Evolutionary conservation across 2,329 filamentous ascomycete genomes (phyloP), one percentile per base, ranked within the genome.

Genomic region (Talaromyces funiculosus): DNA sequence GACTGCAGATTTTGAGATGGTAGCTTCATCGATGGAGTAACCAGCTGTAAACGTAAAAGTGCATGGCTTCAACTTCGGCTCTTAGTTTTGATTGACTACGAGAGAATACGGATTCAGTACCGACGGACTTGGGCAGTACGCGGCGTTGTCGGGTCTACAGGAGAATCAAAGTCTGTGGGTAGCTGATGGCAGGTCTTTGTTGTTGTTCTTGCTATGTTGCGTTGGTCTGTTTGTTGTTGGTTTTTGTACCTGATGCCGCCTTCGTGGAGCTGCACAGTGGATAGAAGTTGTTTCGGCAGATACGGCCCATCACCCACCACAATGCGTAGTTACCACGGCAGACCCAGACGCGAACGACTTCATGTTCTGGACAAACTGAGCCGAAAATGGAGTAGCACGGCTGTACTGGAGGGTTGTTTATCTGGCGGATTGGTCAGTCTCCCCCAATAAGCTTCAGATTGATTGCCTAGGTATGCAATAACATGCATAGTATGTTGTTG

Each of bases 281-380:
- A 29, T 38, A n/a, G 37, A 31, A 53, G 29, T n/a, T 55, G 53
- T 53, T 57, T 57, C 55, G 60, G 54, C 37, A 45, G 29, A 54
- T 26, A 43, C 14, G 24, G 4, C 18, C 35, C 31, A 26, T 24
- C 29, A 22, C 40, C 40, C 24, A 29, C 24, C 57, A 56, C 16
- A 22, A 33, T 18, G 16, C 37, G 20, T 22, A 38, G 35, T 18
- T 6, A 22, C 20, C 40, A 43, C 9, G 33, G 18, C 35, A 16
- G 24, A 42, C 54, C 57, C 18, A 54, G 45, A 31, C 45, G 33
- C 22, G 31, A 59, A 59, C 43, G 43, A 31, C 43, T 49, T 18
- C 16, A 31, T 31, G 42, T n/a, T 45, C 42, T 45, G 42, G 45
- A 33, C 43, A 20, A 24, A 10, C 14, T 22, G 29, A 33, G 42